A percentile compares a stretch with the other conserved stretches of the same genome.
These are phyloP conservation scores for Penicillium crustosum DNA, from an alignment of 2,329 filamentous ascomycete species.

Conservation along the genomic window DNA sequence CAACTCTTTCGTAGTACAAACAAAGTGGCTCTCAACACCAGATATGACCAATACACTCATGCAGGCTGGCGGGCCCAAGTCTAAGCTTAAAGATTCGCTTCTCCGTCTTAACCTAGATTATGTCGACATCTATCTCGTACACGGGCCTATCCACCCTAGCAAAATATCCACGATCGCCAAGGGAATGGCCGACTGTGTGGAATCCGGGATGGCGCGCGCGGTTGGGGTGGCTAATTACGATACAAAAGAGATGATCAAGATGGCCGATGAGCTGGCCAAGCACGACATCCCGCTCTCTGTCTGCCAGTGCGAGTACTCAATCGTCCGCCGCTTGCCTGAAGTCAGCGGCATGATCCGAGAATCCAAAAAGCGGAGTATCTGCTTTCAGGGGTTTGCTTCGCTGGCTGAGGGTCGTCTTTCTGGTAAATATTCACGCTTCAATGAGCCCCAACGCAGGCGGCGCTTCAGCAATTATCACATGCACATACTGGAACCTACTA, in stretches of 20 bases:
- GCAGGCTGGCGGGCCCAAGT: conserved; percentile 36
- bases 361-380: conserved; percentile 43
- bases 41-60: conserved; percentile 36
- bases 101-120: conserved; percentile 42
- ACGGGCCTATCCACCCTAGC: conserved; percentile 47
- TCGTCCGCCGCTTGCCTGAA: conserved; percentile 46
- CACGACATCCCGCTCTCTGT: conserved; percentile 43
- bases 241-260: conserved; percentile 43
- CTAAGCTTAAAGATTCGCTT: conserved; percentile 41
- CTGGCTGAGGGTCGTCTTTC: conserved; percentile 44
- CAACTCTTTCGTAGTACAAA: conserved; percentile 43
- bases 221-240: conserved; percentile 50
- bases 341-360: conserved; percentile 41
- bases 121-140: conserved; percentile 46
- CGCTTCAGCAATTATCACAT: conserved; percentile 47
- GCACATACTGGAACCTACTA: conserved; percentile 42
- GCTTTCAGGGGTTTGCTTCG: conserved; percentile 46
- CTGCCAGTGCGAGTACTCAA: conserved; percentile 49
- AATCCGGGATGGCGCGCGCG: conserved; percentile 42
- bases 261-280: conserved; percentile 43
- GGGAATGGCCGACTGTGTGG: conserved; percentile 46
- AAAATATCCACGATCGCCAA: conserved; percentile 43
- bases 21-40: conserved; percentile 39
- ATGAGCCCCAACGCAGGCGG: conserved; percentile 40
- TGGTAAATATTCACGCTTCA: conserved; percentile 42